Conservation (phyloP, 2,329 filamentous ascomycete genomes). For the Epichloe gansuensis region DNA sequence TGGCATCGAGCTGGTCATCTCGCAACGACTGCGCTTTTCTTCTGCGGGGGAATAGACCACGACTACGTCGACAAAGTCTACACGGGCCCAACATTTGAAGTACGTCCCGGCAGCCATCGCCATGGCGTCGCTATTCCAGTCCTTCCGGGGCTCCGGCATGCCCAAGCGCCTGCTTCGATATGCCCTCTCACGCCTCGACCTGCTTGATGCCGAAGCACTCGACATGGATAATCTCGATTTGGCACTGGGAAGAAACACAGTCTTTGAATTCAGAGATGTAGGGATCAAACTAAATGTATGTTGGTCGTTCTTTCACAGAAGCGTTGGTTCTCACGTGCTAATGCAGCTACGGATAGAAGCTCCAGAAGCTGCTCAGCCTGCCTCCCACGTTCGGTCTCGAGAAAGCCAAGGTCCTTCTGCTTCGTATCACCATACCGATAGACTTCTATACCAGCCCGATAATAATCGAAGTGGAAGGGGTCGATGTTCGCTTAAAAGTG, state of each 20-base stretch:
- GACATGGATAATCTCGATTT: slow-evolving; percentile 80
- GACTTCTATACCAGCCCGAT: slow-evolving; percentile 82
- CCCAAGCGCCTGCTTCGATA: slow-evolving; percentile 84
- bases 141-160: slow-evolving; percentile 55
- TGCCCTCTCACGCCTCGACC: slow-evolving; percentile 67
- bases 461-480: slow-evolving; percentile 65
- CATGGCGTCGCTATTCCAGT: slow-evolving; percentile 64
- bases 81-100: neutral
- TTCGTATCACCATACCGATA: slow-evolving; percentile 74
- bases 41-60: slow-evolving; percentile 3
- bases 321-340: slow-evolving; percentile 1
- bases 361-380: slow-evolving; percentile 60
- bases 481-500: slow-evolving; percentile 56
- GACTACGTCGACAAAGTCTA: neutral
- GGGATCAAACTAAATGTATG: slow-evolving; percentile 63
- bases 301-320: slow-evolving; percentile 10
- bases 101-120: slow-evolving; percentile 10
- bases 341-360: slow-evolving; percentile 45
- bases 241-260: slow-evolving; percentile 66
- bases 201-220: slow-evolving; percentile 77
- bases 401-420: slow-evolving; percentile 59
- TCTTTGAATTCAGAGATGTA: slow-evolving; percentile 77
- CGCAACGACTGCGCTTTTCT: slow-evolving; percentile 12
- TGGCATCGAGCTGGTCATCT: slow-evolving; percentile 23
- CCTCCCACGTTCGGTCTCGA: slow-evolving; percentile 58